A percentile compares a stretch with the other conserved stretches of the same genome.
These are phyloP conservation scores for Pilatotrama ljubarskyi DNA, from an alignment of 768 basidiomycete species.

Conservation along the genomic window DNA sequence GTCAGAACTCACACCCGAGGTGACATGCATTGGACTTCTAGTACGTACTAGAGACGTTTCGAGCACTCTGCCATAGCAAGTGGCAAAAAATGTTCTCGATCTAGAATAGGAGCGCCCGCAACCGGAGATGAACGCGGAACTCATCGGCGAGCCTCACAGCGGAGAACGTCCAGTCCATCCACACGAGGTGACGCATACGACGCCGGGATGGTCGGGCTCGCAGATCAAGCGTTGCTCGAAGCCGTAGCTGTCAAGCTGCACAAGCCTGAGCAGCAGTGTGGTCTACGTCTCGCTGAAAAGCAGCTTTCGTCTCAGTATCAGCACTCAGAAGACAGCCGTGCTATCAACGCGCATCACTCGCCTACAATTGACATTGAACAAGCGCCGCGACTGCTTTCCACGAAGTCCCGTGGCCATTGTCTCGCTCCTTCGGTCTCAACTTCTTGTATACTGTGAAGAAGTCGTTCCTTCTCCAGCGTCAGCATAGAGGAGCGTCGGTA, in stretches of 20 bases:
- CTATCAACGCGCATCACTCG: too few species aligned
- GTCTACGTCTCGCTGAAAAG: too few species aligned
- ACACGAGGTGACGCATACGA: too few species aligned
- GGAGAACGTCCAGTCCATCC: too few species aligned
- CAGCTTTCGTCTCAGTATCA: too few species aligned
- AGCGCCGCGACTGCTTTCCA: background rate
- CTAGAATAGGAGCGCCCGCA: background rate
- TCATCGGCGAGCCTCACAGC: background rate
- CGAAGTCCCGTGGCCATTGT: background rate
- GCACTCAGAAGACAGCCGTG: too few species aligned
- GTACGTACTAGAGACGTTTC: conserved; percentile 1
- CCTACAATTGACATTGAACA: too few species aligned
- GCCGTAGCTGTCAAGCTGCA: too few species aligned
- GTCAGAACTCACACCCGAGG: background rate
- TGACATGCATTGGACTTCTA: background rate
- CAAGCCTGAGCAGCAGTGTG: too few species aligned
- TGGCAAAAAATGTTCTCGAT: conserved; percentile 7
- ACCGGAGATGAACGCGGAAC: conserved; percentile 8
- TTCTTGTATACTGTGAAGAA: background rate
- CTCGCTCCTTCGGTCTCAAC: background rate
- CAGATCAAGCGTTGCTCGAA: too few species aligned
- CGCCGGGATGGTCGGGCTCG: background rate
- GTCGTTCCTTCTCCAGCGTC: background rate
- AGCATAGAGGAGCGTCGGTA: background rate
- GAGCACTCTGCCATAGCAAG: background rate